These are phyloP conservation scores for Nigrospora oryzae DNA, from an alignment of 2,329 filamentous ascomycete species.

Conservation along the genomic window DNA sequence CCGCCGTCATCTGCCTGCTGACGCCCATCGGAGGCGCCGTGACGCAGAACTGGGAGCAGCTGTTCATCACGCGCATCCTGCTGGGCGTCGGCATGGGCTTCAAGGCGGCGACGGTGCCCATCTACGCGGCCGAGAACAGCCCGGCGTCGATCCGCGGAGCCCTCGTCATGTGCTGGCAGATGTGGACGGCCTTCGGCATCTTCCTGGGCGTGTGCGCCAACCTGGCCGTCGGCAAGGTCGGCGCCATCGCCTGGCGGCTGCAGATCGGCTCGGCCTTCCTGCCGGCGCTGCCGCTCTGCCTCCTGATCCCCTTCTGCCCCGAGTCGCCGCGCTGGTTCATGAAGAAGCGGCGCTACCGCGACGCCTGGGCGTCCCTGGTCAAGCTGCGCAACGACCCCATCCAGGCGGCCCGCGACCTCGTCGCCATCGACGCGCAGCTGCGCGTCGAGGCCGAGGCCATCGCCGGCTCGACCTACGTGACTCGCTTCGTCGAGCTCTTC, in stretches of 20 bases:
- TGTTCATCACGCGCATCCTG: slow-evolving; percentile 47
- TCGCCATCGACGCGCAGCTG: slow-evolving; percentile 31
- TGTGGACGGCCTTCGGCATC: slow-evolving; percentile 53
- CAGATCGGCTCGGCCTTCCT: slow-evolving; percentile 16
- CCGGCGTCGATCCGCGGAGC: slow-evolving; percentile 43
- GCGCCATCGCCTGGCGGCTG: slow-evolving; percentile 24
- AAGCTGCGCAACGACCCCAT: slow-evolving; percentile 37
- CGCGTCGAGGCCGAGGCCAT: slow-evolving; percentile 4
- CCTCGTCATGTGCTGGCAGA: slow-evolving; percentile 46
- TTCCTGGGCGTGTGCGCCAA: slow-evolving; percentile 55
- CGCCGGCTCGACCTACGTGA: slow-evolving; percentile 2
- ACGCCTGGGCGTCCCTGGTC: slow-evolving; percentile 36
- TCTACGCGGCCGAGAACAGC: slow-evolving; percentile 44
- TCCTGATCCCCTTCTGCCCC: slow-evolving; percentile 23
- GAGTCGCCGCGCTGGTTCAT: slow-evolving; percentile 43
- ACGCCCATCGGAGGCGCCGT: slow-evolving; percentile 53
- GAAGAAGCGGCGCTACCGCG: slow-evolving; percentile 30
- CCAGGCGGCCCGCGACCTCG: slow-evolving; percentile 46
- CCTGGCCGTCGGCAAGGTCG: slow-evolving; percentile 47
- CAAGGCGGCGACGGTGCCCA: slow-evolving; percentile 38
- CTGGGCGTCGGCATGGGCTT: slow-evolving; percentile 55
- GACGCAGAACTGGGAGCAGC: slow-evolving; percentile 49
- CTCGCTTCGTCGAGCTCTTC: slow-evolving; percentile 51
- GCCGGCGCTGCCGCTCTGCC: slow-evolving; percentile 10
- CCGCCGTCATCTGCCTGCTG: slow-evolving; percentile 53